These are phyloP conservation scores for Piper longum DNA, from an alignment of 164 flowering plant genomes.

Conservation along the genomic window DNA sequence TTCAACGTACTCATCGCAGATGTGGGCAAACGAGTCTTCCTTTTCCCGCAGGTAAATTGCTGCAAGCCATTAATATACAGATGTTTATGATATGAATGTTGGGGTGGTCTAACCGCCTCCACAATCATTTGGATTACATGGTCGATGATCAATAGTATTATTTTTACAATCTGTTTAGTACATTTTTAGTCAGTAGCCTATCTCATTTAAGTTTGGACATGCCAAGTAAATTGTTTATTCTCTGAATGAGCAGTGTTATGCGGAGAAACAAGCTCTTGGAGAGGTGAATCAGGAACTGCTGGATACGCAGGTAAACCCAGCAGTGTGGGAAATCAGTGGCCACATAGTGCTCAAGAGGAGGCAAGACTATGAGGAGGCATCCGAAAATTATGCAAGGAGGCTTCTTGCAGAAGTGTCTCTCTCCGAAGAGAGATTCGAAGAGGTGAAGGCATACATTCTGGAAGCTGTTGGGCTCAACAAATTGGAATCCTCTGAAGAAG, in stretches of 20 bases:
- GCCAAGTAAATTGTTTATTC: background rate
- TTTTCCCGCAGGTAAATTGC: conserved; percentile 62
- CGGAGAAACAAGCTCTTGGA: conserved; percentile 83
- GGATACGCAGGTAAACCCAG: conserved; percentile 83
- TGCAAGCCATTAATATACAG: background rate
- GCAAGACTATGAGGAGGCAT: conserved; percentile 58
- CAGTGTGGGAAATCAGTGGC: conserved; percentile 89
- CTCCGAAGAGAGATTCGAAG: conserved; percentile 56
- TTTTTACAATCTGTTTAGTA: too few species aligned
- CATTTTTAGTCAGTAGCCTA: too few species aligned
- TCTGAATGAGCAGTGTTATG: conserved; percentile 45
- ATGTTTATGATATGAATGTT: too few species aligned
- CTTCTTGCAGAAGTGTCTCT: conserved; percentile 83
- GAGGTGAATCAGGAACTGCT: conserved; percentile 59
- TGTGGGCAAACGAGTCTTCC: conserved; percentile 47
- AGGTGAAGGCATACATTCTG: conserved; percentile 43
- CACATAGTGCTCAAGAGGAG: conserved; percentile 78
- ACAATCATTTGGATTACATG: too few species aligned
- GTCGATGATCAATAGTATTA: too few species aligned
- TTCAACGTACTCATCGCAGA: conserved; percentile 69
- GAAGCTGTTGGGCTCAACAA: conserved; percentile 27
- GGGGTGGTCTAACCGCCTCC: too few species aligned
- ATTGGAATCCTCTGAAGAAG: conserved; percentile 3
- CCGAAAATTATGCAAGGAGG: conserved; percentile 58
- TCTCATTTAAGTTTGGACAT: background rate